Evolutionary conservation across 805 yeast species (phyloP).

Genomic region (Jamesozyma jinghongensis): DNA sequence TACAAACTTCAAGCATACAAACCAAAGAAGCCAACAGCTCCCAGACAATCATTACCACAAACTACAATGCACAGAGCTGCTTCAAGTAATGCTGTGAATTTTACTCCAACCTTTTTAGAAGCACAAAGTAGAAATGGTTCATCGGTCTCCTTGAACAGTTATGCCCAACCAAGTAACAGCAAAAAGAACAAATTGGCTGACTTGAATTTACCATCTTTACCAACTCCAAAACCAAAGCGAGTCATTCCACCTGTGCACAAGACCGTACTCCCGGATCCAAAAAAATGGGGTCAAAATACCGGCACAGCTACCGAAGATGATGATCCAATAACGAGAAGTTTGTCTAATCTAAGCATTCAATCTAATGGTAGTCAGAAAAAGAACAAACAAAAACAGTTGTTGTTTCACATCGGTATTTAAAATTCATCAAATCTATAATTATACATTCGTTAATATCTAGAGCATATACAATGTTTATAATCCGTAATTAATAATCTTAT

Average conservation of each 20-base stretch:
- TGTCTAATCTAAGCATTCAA: constrained; percentile 1
- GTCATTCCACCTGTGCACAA: constrained; percentile 52
- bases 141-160: background rate
- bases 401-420: constrained; percentile 43
- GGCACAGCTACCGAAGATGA: constrained; percentile 4
- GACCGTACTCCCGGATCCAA: constrained; percentile 29
- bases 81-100: constrained; percentile 17
- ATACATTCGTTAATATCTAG: background rate
- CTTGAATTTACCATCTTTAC: constrained; percentile 41
- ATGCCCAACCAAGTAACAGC: background rate
- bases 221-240: constrained; percentile 27
- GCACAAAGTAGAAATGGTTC: constrained; percentile 12
- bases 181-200: constrained; percentile 14
- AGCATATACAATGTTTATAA: no score
- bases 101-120: constrained; percentile 27
- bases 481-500: no score
- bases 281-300: constrained; percentile 28
- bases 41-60: constrained; percentile 4
- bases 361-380: constrained; percentile 27
- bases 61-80: constrained; percentile 4
- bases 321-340: constrained; percentile 1
- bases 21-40: background rate
- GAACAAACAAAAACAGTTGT: constrained; percentile 44
- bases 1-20: constrained; percentile 4
- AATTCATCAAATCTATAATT: background rate